These are phyloP conservation scores for Tetracentron sinense DNA, from an alignment of 164 flowering plant species.

Conservation along the genomic window DNA sequence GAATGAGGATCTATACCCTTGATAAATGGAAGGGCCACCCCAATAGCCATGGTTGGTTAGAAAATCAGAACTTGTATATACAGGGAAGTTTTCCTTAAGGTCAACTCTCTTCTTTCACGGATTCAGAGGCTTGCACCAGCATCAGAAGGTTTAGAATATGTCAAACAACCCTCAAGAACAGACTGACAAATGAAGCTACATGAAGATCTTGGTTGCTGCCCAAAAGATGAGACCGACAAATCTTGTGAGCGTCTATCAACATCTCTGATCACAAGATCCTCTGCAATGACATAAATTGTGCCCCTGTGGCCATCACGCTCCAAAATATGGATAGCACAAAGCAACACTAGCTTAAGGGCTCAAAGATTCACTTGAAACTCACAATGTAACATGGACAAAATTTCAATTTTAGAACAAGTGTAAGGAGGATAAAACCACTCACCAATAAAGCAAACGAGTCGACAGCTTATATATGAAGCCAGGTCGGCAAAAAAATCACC, in stretches of 20 bases:
- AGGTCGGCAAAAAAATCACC: conserved; percentile 50
- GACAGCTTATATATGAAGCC: conserved; percentile 47
- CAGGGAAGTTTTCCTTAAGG: conserved; percentile 20
- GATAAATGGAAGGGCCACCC: conserved; percentile 36
- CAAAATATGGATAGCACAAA: conserved; percentile 1
- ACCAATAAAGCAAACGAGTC: conserved; percentile 56
- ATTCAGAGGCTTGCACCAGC: conserved; percentile 17
- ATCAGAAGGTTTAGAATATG: conserved; percentile 19
- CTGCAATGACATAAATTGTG: conserved; percentile 32
- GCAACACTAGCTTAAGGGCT: not conserved
- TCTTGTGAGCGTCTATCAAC: conserved; percentile 25
- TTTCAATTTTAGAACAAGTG: not conserved
- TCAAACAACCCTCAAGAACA: conserved; percentile 21
- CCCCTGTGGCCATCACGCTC: conserved; percentile 10
- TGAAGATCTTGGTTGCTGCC: conserved; percentile 22
- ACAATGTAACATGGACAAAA: not conserved
- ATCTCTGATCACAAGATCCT: conserved; percentile 53
- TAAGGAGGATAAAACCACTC: conserved; percentile 22
- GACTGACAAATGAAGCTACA: conserved; percentile 14
- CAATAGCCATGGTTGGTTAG: conserved; percentile 16
- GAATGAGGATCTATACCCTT: too few relatives aligned
- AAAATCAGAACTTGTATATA: conserved; percentile 36
- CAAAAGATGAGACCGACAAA: conserved; percentile 22
- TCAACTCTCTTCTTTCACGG: conserved; percentile 19
- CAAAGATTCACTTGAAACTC: not conserved